Conservation (phyloP, 2,329 filamentous ascomycete species). For the Acrocalymma vagum region DNA sequence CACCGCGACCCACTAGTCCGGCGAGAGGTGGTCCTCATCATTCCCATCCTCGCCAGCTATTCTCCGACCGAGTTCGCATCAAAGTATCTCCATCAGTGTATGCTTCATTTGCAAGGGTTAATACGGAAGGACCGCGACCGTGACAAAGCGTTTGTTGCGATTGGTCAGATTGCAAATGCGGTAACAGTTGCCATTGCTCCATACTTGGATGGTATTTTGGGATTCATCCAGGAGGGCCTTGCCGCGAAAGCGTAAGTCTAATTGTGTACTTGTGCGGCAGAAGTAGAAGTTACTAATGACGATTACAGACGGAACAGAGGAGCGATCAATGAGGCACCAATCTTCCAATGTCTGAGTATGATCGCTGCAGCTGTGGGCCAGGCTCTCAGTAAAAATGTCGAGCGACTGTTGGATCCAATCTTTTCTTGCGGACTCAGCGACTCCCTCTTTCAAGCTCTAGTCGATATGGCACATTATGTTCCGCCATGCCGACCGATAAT, state of each 20-base stretch:
- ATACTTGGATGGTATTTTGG: constrained; percentile 92
- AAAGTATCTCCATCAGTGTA: constrained; percentile 91
- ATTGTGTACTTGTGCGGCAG: too few species aligned
- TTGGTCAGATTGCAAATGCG: constrained; percentile 94
- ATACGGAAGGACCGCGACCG: constrained; percentile 90
- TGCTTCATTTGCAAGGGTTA: constrained; percentile 94
- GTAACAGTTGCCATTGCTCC: constrained; percentile 95
- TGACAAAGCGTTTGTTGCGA: constrained; percentile 93
- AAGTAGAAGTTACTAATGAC: constrained; percentile 30
- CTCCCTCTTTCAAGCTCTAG: constrained; percentile 91
- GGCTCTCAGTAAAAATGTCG: constrained; percentile 98
- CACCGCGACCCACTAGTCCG: constrained; percentile 88
- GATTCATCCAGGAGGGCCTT: constrained; percentile 91
- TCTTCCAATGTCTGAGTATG: constrained; percentile 98
- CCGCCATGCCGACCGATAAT: constrained; percentile 92
- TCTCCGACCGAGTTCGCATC: constrained; percentile 89
- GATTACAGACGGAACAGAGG: constrained; percentile 61
- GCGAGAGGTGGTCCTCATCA: constrained; percentile 87
- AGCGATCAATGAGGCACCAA: constrained; percentile 71
- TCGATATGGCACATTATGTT: constrained; percentile 99
- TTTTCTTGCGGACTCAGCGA: constrained; percentile 96
- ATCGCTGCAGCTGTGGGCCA: constrained; percentile 94
- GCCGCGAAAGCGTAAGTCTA: constrained; percentile 74
- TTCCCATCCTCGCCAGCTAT: constrained; percentile 92
- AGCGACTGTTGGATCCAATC: constrained; percentile 91